phyloP scores from a whole-genome alignment of 2,329 filamentous ascomycete species.

The Zymoseptoria crescenta region DNA sequence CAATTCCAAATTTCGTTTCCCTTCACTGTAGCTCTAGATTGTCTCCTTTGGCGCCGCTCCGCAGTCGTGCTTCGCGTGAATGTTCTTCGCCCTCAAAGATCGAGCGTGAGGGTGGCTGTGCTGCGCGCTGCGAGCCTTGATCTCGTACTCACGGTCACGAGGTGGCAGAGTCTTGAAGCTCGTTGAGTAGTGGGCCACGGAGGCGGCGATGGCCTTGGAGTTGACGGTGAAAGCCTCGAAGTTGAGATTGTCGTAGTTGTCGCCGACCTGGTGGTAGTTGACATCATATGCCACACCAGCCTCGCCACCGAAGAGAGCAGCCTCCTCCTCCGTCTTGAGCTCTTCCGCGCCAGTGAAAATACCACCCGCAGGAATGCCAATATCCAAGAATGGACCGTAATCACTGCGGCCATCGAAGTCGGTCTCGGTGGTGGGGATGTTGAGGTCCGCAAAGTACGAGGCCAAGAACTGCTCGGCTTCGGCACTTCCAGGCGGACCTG shows the following conservation, averaged over 20 bases:
- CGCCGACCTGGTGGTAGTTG: conserved; percentile 50
- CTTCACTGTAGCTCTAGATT: neutral
- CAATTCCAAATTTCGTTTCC: neutral
- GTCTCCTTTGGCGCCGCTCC: neutral
- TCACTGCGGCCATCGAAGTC: conserved; percentile 73
- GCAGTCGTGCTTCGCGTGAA: neutral
- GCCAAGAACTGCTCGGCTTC: conserved; percentile 61
- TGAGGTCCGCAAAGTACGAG: conserved; percentile 56
- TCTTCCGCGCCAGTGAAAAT: conserved; percentile 72
- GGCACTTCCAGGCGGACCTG: conserved; percentile 56
- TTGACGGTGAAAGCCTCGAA: conserved; percentile 48
- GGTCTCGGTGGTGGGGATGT: conserved; percentile 60
- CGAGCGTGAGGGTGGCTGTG: conserved; percentile 8
- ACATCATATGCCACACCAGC: conserved; percentile 49
- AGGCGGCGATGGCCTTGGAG: conserved; percentile 57
- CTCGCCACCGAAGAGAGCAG: conserved; percentile 60
- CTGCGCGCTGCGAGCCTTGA: conserved; percentile 6
- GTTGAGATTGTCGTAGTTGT: conserved; percentile 48
- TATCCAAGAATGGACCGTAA: conserved; percentile 66
- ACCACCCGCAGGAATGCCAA: conserved; percentile 60
- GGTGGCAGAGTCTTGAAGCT: conserved; percentile 54
- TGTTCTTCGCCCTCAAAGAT: neutral
- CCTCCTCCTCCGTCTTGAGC: conserved; percentile 63
- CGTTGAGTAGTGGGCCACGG: conserved; percentile 58
- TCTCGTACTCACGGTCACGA: conserved; percentile 5